A percentile compares a stretch with the other conserved stretches of the same genome.
These are phyloP conservation scores for Cladophialophora chaetospira DNA, from an alignment of 2,329 filamentous ascomycete species.

Conservation along the genomic window DNA sequence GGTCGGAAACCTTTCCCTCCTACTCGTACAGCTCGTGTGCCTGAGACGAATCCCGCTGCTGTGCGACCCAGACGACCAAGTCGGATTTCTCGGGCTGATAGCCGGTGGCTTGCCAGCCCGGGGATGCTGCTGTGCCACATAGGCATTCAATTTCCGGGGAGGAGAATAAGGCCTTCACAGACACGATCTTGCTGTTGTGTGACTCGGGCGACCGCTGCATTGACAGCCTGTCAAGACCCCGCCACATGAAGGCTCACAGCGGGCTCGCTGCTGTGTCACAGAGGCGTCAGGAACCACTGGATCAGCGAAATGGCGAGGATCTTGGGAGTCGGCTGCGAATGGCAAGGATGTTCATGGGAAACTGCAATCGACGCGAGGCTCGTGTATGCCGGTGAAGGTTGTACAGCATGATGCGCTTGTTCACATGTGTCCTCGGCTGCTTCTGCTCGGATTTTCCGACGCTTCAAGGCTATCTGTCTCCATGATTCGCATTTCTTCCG, in stretches of 20 bases:
- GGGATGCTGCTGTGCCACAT: too few relatives aligned
- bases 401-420: background rate
- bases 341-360: background rate
- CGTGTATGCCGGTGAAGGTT: background rate
- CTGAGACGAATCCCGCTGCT: background rate
- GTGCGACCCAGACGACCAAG: background rate
- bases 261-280: conserved; percentile 6
- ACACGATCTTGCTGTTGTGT: too few relatives aligned
- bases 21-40: background rate
- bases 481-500: too few relatives aligned
- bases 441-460: background rate
- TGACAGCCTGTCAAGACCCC: too few relatives aligned
- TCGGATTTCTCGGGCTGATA: background rate
- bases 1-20: background rate
- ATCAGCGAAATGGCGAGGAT: background rate
- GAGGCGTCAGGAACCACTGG: background rate
- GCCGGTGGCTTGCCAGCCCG: background rate
- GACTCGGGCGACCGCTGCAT: too few relatives aligned
- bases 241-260: too few relatives aligned
- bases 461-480: background rate
- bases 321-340: background rate
- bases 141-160: too few relatives aligned
- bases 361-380: background rate
- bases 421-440: background rate
- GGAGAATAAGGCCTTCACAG: too few relatives aligned